A percentile compares a stretch with the other conserved stretches of the same genome.
These are phyloP conservation scores for Aspergillus thermomutatus DNA, from an alignment of 2,329 filamentous ascomycete genomes.

Conservation along the genomic window DNA sequence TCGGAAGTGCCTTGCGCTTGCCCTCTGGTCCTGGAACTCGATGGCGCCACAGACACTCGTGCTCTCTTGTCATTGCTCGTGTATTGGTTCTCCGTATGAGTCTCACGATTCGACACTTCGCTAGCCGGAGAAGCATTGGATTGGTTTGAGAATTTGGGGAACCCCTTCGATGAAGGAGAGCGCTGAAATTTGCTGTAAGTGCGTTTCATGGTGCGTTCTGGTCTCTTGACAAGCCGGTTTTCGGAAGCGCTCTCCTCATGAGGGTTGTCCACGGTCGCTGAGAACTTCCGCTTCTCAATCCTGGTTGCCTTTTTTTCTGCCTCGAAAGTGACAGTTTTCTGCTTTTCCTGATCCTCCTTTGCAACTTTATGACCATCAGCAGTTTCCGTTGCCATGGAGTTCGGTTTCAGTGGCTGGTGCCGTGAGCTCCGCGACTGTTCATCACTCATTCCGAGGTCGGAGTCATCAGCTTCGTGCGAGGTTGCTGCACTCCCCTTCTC, in stretches of 20 bases:
- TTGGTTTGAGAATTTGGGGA: neutral
- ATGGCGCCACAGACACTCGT: conserved; percentile 5
- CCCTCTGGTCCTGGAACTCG: conserved; percentile 5
- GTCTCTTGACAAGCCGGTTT: neutral
- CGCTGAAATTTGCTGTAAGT: conserved; percentile 19
- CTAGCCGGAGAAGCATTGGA: neutral
- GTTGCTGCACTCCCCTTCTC: neutral
- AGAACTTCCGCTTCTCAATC: conserved; percentile 4
- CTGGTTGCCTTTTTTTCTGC: neutral
- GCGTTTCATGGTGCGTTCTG: conserved; percentile 10
- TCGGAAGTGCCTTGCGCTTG: conserved; percentile 16
- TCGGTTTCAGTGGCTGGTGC: neutral
- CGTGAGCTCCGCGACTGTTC: neutral
- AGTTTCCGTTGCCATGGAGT: neutral
- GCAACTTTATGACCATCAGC: neutral
- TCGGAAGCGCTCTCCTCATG: neutral
- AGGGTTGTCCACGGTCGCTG: neutral
- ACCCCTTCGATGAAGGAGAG: neutral
- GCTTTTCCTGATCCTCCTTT: conserved; percentile 8
- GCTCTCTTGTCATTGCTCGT: conserved; percentile 12
- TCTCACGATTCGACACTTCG: neutral
- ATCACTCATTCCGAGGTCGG: neutral
- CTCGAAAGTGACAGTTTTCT: conserved; percentile 26
- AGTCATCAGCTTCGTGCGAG: neutral
- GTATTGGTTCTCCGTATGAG: conserved; percentile 1